phyloP scores from a whole-genome alignment of 495 filamentous ascomycete species.

The Daldinia caldariorum region DNA sequence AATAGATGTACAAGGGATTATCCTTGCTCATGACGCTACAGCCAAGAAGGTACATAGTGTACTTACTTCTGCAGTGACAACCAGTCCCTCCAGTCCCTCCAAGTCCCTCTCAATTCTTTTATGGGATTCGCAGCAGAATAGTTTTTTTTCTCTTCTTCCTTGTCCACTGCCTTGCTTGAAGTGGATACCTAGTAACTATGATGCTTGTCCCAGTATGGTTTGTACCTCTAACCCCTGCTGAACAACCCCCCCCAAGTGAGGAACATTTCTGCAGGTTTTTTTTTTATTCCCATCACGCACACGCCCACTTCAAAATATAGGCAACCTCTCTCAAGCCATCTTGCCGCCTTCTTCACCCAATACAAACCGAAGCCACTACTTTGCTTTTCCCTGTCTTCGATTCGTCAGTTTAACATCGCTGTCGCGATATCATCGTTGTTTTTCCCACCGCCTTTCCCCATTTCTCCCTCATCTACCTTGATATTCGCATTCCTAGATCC shows the following conservation, averaged over 20 bases:
- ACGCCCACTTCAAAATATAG: constrained; percentile 18
- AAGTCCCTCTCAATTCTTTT: constrained; percentile 31
- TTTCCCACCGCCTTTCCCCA: constrained; percentile 35
- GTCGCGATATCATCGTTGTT: constrained; percentile 34
- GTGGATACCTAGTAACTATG: constrained; percentile 21
- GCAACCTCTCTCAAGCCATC: constrained; percentile 24
- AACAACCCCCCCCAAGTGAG: constrained; percentile 32
- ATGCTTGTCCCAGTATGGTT: constrained; percentile 33
- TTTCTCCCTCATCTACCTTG: constrained; percentile 12
- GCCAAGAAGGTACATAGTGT: constrained; percentile 15
- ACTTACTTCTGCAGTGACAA: constrained; percentile 33
- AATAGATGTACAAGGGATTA: constrained; percentile 38
- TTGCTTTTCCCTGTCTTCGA: constrained; percentile 33
- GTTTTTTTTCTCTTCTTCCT: constrained; percentile 29
- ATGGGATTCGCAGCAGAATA: constrained; percentile 39
- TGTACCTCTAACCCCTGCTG: constrained; percentile 34
- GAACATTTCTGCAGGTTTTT: constrained; percentile 40
- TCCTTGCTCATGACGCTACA: constrained; percentile 30
- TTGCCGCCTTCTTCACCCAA: constrained; percentile 28
- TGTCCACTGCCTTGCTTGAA: constrained; percentile 29
- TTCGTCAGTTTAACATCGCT: constrained; percentile 41
- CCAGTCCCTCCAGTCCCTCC: not conserved
- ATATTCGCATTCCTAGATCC: constrained; percentile 6
- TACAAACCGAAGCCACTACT: constrained; percentile 20
- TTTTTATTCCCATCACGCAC: constrained; percentile 30